A percentile compares a stretch with the other conserved stretches of the same genome.
phyloP scores from a whole-genome alignment of 208 protist genomes.

The Balamuthia mandrillaris region DNA sequence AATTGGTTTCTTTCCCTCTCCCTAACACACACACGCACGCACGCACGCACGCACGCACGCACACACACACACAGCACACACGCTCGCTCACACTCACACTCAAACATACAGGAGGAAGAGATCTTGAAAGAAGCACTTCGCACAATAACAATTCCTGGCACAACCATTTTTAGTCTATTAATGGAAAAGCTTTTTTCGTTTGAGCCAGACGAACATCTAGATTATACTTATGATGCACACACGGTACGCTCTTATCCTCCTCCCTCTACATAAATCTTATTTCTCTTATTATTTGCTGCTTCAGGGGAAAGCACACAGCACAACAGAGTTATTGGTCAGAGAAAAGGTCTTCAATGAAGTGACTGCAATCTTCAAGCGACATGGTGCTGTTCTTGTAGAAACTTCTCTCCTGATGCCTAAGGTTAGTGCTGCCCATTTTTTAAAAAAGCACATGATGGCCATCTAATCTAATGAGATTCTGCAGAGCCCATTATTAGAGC shows the following conservation, averaged over 20 bases:
- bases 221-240: slow-evolving; percentile 39
- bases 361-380: slow-evolving; percentile 17
- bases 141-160: slow-evolving; percentile 46
- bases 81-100: too few species aligned
- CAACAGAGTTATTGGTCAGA: neutral
- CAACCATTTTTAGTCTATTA: slow-evolving; percentile 44
- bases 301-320: neutral
- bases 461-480: too few species aligned
- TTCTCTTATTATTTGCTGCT: neutral
- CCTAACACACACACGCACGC: neutral
- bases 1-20: slow-evolving; percentile 8
- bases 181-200: slow-evolving; percentile 56
- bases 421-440: neutral
- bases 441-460: neutral
- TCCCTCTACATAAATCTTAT: neutral
- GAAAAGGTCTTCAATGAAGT: slow-evolving; percentile 30
- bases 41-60: neutral
- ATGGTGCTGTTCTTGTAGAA: slow-evolving; percentile 48
- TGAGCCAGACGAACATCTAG: slow-evolving; percentile 42
- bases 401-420: slow-evolving; percentile 54
- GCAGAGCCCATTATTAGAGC: neutral
- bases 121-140: slow-evolving; percentile 56
- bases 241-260: neutral
- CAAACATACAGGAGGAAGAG: slow-evolving; percentile 60
- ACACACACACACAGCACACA: too few species aligned